Conservation (phyloP, 805 yeast species). For the Cyberlindnera mrakii region DNA sequence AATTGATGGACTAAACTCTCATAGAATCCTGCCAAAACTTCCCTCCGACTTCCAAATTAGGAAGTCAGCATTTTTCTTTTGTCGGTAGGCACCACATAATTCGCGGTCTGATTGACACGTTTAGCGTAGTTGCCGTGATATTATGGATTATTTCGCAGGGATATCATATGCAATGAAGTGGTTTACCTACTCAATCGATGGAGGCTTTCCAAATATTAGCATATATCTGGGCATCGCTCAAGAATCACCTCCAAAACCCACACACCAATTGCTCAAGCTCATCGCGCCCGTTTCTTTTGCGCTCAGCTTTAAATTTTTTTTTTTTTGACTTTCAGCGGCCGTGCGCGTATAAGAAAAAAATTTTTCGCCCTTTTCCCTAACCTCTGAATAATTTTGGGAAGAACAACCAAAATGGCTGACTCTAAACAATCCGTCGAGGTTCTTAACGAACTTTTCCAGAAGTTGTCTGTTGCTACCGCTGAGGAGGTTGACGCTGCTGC, state of each 20-base stretch:
- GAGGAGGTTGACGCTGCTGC: conserved; percentile 86
- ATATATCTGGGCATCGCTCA: no score
- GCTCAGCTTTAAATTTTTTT: conserved; percentile 4
- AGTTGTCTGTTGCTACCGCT: conserved; percentile 80
- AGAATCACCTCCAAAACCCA: no score
- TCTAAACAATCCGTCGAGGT: conserved; percentile 55
- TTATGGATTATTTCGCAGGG: no score
- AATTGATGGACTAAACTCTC: no score
- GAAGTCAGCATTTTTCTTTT: not conserved
- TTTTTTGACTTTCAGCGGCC: conserved; percentile 5
- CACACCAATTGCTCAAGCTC: no score
- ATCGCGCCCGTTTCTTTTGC: not conserved
- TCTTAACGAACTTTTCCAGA: conserved; percentile 87
- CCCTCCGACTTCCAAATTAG: not conserved
- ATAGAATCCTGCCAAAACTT: no score
- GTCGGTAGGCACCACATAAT: no score
- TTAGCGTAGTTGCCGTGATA: not conserved
- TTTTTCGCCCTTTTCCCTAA: not conserved
- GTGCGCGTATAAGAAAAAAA: no score
- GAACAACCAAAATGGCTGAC: conserved; percentile 33
- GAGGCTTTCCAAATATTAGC: no score
- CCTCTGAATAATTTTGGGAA: not conserved
- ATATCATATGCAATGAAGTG: no score
- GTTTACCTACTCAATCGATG: no score
- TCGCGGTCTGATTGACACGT: not conserved